These are phyloP conservation scores for Myrica gale DNA, from an alignment of 306 rosid species.

Conservation along the genomic window DNA sequence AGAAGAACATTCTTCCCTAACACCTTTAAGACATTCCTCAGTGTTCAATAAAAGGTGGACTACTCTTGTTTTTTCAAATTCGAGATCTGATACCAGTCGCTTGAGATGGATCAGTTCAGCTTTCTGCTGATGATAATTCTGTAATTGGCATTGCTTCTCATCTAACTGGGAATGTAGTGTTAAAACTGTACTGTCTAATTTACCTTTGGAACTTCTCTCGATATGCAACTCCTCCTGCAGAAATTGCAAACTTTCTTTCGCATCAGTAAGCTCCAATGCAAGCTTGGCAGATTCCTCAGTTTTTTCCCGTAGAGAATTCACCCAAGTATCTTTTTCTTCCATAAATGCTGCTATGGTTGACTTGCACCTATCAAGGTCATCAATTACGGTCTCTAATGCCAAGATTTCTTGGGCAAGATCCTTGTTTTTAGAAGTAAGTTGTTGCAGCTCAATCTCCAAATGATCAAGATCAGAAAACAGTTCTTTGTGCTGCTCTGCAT, in stretches of 20 bases:
- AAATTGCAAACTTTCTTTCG: slow-evolving; percentile 47
- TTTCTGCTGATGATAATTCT: slow-evolving; percentile 52
- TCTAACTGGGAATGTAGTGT: slow-evolving; percentile 62
- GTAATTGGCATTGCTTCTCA: slow-evolving; percentile 56
- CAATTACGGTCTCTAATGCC: slow-evolving; percentile 42
- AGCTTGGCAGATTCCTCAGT: slow-evolving; percentile 56
- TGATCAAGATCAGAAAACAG: slow-evolving; percentile 55
- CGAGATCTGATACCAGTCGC: slow-evolving; percentile 52
- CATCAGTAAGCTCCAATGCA: slow-evolving; percentile 46
- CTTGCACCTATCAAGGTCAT: slow-evolving; percentile 60
- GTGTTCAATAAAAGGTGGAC: slow-evolving; percentile 45
- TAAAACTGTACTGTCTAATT: slow-evolving; percentile 47
- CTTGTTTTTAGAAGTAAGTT: slow-evolving; percentile 58
- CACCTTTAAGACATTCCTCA: slow-evolving; percentile 47
- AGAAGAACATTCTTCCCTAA: slow-evolving; percentile 52
- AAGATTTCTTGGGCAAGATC: slow-evolving; percentile 60
- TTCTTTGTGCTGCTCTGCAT: slow-evolving; percentile 53
- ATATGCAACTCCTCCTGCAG: slow-evolving; percentile 45
- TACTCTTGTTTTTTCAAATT: slow-evolving; percentile 68
- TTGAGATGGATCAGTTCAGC: slow-evolving; percentile 61
- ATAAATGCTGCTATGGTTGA: slow-evolving; percentile 40
- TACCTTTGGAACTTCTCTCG: slow-evolving; percentile 53
- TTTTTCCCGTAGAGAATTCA: slow-evolving; percentile 50
- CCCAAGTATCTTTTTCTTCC: slow-evolving; percentile 59
- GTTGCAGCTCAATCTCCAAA: slow-evolving; percentile 67